Percentiles rank a stretch among this genome's conserved stretches.
These are phyloP conservation scores for Plantago rigida DNA, from an alignment of 305 asterid genomes.

Conservation along the genomic window DNA sequence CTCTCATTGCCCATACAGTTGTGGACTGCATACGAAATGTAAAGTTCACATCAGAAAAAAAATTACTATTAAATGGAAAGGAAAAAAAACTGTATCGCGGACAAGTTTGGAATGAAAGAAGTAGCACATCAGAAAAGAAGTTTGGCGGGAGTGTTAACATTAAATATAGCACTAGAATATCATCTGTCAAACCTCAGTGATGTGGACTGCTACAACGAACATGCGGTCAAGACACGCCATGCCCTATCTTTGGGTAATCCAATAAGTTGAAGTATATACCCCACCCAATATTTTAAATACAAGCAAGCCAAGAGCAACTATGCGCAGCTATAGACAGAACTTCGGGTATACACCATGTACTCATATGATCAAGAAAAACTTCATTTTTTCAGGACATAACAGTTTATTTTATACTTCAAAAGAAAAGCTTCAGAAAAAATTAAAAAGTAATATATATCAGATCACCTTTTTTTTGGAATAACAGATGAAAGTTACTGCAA, in stretches of 20 bases:
- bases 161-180: slow-evolving; percentile 17
- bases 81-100: background rate
- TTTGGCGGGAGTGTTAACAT: background rate
- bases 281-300: slow-evolving; percentile 3
- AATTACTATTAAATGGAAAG: no score
- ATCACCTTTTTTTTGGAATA: background rate
- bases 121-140: slow-evolving; percentile 5
- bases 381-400: background rate
- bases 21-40: slow-evolving; percentile 29
- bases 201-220: background rate
- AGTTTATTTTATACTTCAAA: background rate
- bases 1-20: slow-evolving; percentile 47
- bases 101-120: slow-evolving; percentile 19
- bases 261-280: slow-evolving; percentile 1
- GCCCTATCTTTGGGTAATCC: slow-evolving; percentile 5
- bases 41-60: slow-evolving; percentile 11
- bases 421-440: background rate
- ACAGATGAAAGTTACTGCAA: background rate
- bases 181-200: background rate
- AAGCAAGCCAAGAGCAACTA: slow-evolving; percentile 6
- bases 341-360: background rate
- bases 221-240: slow-evolving; percentile 5
- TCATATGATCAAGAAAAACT: background rate
- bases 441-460: background rate
- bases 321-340: background rate